Conservation (phyloP, 2,329 filamentous ascomycete species). For the Ilyonectria mors-panacis region DNA sequence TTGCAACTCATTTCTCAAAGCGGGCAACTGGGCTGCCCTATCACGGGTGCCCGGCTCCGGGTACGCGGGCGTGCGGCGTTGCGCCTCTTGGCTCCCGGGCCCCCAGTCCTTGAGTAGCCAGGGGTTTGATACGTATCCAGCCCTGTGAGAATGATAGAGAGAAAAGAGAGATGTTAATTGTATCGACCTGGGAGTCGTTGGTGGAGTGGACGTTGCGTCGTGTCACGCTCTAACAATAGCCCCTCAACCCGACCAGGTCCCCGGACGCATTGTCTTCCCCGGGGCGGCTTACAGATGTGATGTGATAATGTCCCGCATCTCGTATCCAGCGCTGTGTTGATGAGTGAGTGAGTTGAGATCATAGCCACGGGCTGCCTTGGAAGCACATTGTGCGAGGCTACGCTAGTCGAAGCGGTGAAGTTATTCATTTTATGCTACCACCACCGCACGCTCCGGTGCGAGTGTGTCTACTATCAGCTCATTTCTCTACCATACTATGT, state of each 20-base stretch:
- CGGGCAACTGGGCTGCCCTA: constrained; percentile 12
- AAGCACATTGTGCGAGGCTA: not conserved
- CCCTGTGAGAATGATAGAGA: not conserved
- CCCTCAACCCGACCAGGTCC: not conserved
- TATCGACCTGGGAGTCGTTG: not conserved
- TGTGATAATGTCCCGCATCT: not conserved
- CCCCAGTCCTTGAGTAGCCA: not conserved
- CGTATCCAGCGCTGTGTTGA: constrained; percentile 2
- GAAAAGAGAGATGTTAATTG: not conserved
- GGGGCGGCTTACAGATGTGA: constrained; percentile 1
- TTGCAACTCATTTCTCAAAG: constrained; percentile 21
- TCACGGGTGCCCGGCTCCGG: constrained; percentile 18
- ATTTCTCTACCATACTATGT: not conserved
- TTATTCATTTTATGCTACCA: not conserved
- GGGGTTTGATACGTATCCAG: not conserved
- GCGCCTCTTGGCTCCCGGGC: constrained; percentile 25
- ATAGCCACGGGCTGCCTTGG: not conserved
- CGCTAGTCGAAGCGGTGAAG: not conserved
- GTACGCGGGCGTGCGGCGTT: constrained; percentile 28
- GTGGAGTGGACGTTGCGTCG: not conserved
- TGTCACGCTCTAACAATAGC: constrained; percentile 10
- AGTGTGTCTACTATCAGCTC: not conserved
- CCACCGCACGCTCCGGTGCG: not conserved
- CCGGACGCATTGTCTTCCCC: not conserved
- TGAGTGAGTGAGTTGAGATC: not conserved